A percentile compares a stretch with the other conserved stretches of the same genome.
Evolutionary conservation across 768 basidiomycete species (phyloP).

Genomic region (Collybia sordida): DNA sequence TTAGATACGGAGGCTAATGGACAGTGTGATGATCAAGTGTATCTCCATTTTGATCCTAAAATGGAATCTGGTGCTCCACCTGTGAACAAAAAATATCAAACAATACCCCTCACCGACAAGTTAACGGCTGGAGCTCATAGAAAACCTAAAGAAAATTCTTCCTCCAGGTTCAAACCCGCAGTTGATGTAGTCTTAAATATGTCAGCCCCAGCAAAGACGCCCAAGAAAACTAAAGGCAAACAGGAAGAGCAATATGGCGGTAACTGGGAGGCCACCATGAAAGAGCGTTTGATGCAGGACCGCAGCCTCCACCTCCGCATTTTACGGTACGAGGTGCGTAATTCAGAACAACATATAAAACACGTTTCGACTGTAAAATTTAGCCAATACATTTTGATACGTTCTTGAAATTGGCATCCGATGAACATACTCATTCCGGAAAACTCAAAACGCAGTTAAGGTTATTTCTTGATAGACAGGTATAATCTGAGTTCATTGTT

Average conservation of each 20-base stretch:
- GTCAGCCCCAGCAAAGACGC: slow-evolving; percentile 4
- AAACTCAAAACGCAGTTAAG: slow-evolving; percentile 41
- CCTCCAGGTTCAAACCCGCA: too few species aligned
- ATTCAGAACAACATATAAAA: too few species aligned
- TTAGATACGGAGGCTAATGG: slow-evolving; percentile 2
- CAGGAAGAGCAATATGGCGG: slow-evolving; percentile 28
- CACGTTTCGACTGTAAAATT: neutral
- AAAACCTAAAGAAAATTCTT: too few species aligned
- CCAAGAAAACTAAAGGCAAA: slow-evolving; percentile 14
- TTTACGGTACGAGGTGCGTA: slow-evolving; percentile 63
- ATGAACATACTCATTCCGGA: slow-evolving; percentile 22
- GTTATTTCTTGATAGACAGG: slow-evolving; percentile 58
- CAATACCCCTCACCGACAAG: neutral
- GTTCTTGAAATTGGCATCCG: slow-evolving; percentile 44
- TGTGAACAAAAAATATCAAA: neutral
- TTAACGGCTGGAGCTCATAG: neutral
- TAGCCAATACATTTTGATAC: slow-evolving; percentile 62
- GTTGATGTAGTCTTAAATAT: neutral
- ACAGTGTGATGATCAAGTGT: slow-evolving; percentile 24
- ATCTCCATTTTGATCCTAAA: slow-evolving; percentile 33
- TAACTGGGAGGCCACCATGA: slow-evolving; percentile 42
- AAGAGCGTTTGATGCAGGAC: slow-evolving; percentile 42
- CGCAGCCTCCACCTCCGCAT: slow-evolving; percentile 51
- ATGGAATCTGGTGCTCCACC: neutral
- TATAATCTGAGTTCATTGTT: slow-evolving; percentile 18